Base-by-base conservation (phyloP, 768 basidiomycete species). In the Nidularia pulvinata region DNA sequence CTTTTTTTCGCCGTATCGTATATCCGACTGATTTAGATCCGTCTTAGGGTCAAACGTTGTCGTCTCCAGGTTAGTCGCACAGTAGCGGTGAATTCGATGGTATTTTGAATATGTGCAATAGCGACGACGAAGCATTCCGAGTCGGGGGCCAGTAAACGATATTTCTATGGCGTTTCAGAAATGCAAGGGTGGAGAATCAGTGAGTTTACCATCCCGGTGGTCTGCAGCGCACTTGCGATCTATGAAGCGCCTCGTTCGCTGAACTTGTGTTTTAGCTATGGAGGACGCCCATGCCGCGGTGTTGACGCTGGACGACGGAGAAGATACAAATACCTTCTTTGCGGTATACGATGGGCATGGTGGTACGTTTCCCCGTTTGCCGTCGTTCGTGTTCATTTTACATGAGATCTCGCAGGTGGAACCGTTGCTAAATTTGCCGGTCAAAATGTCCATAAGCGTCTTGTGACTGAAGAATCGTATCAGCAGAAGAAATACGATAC, bases 121-220 rank as follows among this genome's bases (percentile, higher is more conserved):
- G 93, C 85, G 19, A 94, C 89, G 50, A 82, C 83, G 59, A 99
- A 98, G 80, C 82, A 79, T 65, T 87, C 92, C 4, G 81, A 86
- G 60, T 69, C 78, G 19, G 94, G 91, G 43, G 78, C 75, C 57
- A 86, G 93, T 82, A 79, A 76, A 55, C 82, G 82, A 53, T 86
- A 82, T 69, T 62, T 79, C 46, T 98, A 86, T 70, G 89, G 83
- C 6, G 81, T 97, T 43, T 88, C 91, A 46, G 95, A 98, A 73
- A 98, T 98, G 96, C 97, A 99, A 71, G 97, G 97, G 63, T 99
- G 97, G 97, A 81, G 97, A 71, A 89, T 98, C 73, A 85, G 96
- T 99, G 65, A 74, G 96, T 88, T 46, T 33, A 55, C 54, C 36
- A 35, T 36, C 39, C 49, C 48, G 35, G 32, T 30, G 33, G 35